phyloP scores from a whole-genome alignment of 495 filamentous ascomycete species.

The Penicillium pulvis region DNA sequence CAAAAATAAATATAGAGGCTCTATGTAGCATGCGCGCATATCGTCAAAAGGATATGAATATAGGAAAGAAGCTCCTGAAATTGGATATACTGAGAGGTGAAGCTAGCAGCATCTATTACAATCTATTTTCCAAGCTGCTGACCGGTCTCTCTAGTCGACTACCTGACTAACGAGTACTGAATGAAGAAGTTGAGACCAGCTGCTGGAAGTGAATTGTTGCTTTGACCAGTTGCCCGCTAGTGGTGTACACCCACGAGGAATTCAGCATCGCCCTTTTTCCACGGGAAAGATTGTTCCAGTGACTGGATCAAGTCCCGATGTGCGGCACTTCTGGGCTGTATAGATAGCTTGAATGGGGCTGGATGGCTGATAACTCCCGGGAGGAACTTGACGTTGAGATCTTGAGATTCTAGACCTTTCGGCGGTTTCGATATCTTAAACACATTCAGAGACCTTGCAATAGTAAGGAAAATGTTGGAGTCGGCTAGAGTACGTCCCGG shows the following conservation, averaged over 20 bases:
- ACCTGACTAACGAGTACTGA: too few species aligned
- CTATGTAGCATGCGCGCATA: too few species aligned
- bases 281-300: conserved; percentile 45
- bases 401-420: conserved; percentile 18
- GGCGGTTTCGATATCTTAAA: conserved; percentile 45
- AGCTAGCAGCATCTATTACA: too few species aligned
- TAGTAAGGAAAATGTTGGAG: conserved; percentile 49
- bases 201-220: too few species aligned
- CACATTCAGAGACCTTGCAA: conserved; percentile 55
- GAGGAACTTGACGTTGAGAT: conserved; percentile 26
- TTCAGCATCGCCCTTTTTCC: conserved; percentile 44
- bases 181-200: too few species aligned
- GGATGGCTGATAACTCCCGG: conserved; percentile 46
- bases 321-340: conserved; percentile 35
- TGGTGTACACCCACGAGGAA: neutral
- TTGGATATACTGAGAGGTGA: too few species aligned
- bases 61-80: too few species aligned
- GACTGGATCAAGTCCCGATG: conserved; percentile 33
- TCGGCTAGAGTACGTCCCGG: conserved; percentile 61
- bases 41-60: too few species aligned
- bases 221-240: neutral
- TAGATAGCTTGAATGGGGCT: conserved; percentile 29
- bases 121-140: too few species aligned
- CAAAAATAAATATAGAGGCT: too few species aligned
- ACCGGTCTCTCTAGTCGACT: too few species aligned